Percentiles rank a stretch among this genome's conserved stretches.
Evolutionary conservation across 202 grass and related monocot genomes (phyloP).

Genomic region (Setaria viridis): DNA sequence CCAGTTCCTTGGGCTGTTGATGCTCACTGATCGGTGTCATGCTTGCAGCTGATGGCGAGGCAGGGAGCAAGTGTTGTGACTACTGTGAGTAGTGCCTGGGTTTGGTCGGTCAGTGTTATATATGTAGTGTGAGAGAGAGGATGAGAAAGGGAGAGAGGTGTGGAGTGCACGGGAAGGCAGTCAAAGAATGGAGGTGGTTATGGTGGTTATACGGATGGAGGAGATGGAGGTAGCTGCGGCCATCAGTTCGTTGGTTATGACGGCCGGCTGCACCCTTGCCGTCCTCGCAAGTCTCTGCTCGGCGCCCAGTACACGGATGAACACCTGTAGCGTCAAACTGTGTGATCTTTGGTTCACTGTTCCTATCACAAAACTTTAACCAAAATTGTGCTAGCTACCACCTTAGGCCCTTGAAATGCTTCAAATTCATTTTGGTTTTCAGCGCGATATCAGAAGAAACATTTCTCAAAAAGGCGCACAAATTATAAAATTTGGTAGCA

Average conservation of each 20-base stretch:
- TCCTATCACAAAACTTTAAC: neutral
- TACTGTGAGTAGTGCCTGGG: conserved; percentile 18
- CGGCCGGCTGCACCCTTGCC: conserved; percentile 44
- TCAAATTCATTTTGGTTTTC: neutral
- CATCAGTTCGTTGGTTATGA: conserved; percentile 46
- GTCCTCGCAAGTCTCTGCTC: conserved; percentile 45
- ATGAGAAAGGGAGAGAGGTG: conserved; percentile 23
- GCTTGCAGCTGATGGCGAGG: neutral
- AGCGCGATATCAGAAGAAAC: neutral
- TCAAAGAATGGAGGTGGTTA: conserved; percentile 79
- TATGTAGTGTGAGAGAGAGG: neutral
- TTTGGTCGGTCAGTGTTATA: conserved; percentile 37
- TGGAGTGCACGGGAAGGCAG: conserved; percentile 85
- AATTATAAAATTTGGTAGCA: neutral
- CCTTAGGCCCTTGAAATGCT: neutral
- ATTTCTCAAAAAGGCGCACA: neutral
- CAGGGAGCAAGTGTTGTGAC: neutral
- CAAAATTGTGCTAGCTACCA: neutral
- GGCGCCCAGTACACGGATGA: neutral
- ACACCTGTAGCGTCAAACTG: neutral
- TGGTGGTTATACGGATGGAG: conserved; percentile 64
- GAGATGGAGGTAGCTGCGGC: conserved; percentile 45
- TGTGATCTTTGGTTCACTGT: neutral
- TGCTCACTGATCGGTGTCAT: conserved; percentile 49
- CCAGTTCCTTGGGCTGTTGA: neutral